phyloP scores from a whole-genome alignment of 176 grass and related monocot species.

The Paspalum vaginatum region DNA sequence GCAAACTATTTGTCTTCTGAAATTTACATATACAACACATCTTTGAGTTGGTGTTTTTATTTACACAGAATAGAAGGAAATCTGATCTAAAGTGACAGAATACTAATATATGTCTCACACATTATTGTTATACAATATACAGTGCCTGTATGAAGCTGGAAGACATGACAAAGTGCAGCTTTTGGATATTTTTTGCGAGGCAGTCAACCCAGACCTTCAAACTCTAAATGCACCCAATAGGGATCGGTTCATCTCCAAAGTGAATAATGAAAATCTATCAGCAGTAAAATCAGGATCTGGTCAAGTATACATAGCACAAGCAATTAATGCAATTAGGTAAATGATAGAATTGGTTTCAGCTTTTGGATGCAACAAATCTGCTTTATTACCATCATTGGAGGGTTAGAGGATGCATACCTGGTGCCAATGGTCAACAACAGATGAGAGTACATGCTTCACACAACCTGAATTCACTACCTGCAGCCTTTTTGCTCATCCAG shows the following conservation, averaged over 20 bases:
- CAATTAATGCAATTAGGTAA: constrained; percentile 62
- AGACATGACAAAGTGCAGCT: constrained; percentile 72
- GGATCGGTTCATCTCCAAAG: constrained; percentile 33
- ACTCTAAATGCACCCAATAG: constrained; percentile 37
- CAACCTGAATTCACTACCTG: background rate
- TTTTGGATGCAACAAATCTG: constrained; percentile 10
- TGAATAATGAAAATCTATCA: constrained; percentile 34
- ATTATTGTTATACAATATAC: constrained; percentile 51
- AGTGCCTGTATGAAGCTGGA: constrained; percentile 94
- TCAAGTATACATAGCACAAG: constrained; percentile 55
- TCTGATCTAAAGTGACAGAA: background rate
- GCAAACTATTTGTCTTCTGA: background rate
- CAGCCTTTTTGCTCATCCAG: background rate
- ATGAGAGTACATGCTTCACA: background rate
- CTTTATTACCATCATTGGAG: background rate
- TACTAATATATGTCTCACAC: constrained; percentile 24
- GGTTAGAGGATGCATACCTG: too few species aligned
- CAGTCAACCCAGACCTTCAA: constrained; percentile 52
- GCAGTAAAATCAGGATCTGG: constrained; percentile 38
- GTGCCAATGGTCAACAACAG: background rate
- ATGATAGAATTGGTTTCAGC: constrained; percentile 30
- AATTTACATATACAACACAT: background rate
- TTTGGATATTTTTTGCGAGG: constrained; percentile 87
- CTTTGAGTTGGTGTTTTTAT: background rate
- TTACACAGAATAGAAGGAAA: background rate